Conservation (phyloP, 306 rosid genomes). For the Cicer arietinum region DNA sequence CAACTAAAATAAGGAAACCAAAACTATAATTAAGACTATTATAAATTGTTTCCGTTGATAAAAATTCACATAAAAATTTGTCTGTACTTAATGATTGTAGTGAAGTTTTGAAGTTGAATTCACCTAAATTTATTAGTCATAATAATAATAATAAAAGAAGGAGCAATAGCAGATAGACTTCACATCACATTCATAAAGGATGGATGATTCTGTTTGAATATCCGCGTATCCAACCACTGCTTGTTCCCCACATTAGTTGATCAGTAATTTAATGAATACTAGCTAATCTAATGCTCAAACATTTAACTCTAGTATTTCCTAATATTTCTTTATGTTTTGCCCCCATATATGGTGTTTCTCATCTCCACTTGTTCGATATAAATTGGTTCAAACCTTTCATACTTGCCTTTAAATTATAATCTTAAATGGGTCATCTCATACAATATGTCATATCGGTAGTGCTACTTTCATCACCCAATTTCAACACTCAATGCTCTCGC, state of each 20-base stretch:
- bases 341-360: constrained; percentile 2
- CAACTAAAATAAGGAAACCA: too few species aligned
- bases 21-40: too few species aligned
- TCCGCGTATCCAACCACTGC: constrained; percentile 11
- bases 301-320: constrained; percentile 18
- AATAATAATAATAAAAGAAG: too few species aligned
- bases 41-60: too few species aligned
- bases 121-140: too few species aligned
- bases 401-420: constrained; percentile 22
- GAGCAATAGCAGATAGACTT: constrained; percentile 44
- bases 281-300: neutral
- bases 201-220: constrained; percentile 9
- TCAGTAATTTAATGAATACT: constrained; percentile 16
- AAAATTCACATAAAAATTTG: too few species aligned
- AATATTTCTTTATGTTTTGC: neutral
- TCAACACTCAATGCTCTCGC: neutral
- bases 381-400: neutral
- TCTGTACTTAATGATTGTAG: too few species aligned
- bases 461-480: neutral
- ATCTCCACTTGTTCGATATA: constrained; percentile 11
- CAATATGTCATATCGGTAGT: constrained; percentile 34
- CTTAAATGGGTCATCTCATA: constrained; percentile 21
- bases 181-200: constrained; percentile 43
- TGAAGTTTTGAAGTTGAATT: too few species aligned
- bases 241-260: constrained; percentile 4